Base-by-base conservation (phyloP, 306 rosid species). In the Aeschynomene evenia region DNA sequence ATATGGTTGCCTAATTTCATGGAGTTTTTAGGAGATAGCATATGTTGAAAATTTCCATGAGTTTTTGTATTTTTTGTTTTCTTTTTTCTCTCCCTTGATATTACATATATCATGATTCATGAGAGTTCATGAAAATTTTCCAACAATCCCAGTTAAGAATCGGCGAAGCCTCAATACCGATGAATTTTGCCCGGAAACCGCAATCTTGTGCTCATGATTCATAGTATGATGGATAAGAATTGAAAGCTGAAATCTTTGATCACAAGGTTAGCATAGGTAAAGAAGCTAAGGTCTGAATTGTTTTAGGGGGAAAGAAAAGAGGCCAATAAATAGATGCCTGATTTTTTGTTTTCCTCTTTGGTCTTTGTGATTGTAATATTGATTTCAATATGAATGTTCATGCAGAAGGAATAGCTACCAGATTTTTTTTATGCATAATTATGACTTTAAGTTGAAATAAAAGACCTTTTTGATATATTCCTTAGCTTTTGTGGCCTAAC, bases 81-180 rank as follows among this genome's bases (percentile, higher is more conserved):
- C n/a, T n/a, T n/a, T n/a, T 52, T 31, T 65, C 33, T 70, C 50
- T 69, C 39, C 54, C 18, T 39, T 12, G 26, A 14, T 42, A 34
- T 16, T n/a, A 42, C 16, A 79, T 58, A 29, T 46, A 69, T 56
- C 23, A 46, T n/a, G n/a, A n/a, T n/a, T n/a, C n/a, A n/a, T n/a
- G n/a, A n/a, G n/a, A n/a, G n/a, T n/a, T n/a, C n/a, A n/a, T 8
- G 39, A 63, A 53, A 69, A 21, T 62, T 74, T 50, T 45, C 57
- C 57, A 48, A 23, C 57, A 54, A 24, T n/a, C 12, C 71, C 20
- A 13, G 39, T 61, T 63, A 26, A 39, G 26, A 36, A 33, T 70
- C 71, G 63, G 29, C 0, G 20, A 51, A 50, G 45, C 23, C 40
- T 16, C 3, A 20, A 37, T n/a, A 2, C 33, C 49, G 73, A 64